Conservation (phyloP, 768 basidiomycete genomes). For the Tricholoma matsutake region DNA sequence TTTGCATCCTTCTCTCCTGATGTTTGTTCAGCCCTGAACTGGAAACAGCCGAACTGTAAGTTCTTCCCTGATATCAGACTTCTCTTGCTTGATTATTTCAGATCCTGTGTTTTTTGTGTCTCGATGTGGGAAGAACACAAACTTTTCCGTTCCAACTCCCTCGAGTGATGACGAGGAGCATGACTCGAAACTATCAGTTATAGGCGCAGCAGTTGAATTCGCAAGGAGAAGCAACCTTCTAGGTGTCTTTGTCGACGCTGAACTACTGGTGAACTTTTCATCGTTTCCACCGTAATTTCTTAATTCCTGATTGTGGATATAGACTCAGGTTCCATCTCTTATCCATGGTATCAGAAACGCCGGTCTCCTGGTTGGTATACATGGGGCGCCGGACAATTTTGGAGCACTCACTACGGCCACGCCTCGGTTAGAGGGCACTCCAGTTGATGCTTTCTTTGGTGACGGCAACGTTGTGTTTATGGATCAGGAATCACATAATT, state of each 20-base stretch:
- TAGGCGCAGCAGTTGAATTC: constrained; percentile 91
- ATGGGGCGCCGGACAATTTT: constrained; percentile 55
- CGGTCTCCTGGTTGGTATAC: constrained; percentile 83
- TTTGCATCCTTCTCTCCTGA: constrained; percentile 91
- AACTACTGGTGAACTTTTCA: constrained; percentile 66
- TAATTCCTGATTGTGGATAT: constrained; percentile 8
- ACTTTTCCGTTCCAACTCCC: constrained; percentile 37
- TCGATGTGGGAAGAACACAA: constrained; percentile 66
- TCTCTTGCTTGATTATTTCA: constrained; percentile 25
- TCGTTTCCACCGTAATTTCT: constrained; percentile 11
- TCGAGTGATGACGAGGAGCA: constrained; percentile 37
- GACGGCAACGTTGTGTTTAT: constrained; percentile 66
- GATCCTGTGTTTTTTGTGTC: constrained; percentile 96
- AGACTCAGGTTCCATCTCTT: constrained; percentile 88
- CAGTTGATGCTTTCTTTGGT: constrained; percentile 67
- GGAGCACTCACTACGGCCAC: constrained; percentile 28
- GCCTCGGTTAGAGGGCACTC: constrained; percentile 40
- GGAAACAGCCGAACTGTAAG: constrained; percentile 99
- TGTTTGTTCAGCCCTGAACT: constrained; percentile 88
- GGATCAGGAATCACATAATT: constrained; percentile 46
- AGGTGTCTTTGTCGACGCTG: constrained; percentile 86
- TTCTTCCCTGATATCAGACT: constrained; percentile 1
- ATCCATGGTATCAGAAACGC: constrained; percentile 86
- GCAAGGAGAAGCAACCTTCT: constrained; percentile 90
- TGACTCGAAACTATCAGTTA: constrained; percentile 59